Evolutionary conservation across 2,329 filamentous ascomycete species (phyloP).

Genomic region (Trichoderma sp.): DNA sequence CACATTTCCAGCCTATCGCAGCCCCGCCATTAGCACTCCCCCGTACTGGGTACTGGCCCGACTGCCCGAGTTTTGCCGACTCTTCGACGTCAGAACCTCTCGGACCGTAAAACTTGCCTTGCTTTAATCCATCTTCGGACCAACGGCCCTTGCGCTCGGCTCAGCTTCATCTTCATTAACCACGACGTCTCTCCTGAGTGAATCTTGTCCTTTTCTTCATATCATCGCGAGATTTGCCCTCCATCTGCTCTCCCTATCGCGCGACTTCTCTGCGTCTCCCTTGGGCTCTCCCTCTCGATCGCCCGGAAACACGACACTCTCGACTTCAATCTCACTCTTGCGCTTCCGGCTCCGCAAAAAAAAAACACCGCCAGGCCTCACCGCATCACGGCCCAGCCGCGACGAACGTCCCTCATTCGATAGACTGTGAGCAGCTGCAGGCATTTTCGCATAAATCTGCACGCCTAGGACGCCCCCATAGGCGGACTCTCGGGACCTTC

Average conservation of each 20-base stretch:
- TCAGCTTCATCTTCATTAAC: neutral
- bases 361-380: constrained; percentile 6
- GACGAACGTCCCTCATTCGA: constrained; percentile 6
- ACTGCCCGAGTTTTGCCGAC: constrained; percentile 23
- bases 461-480: neutral
- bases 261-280: neutral
- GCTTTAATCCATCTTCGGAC: constrained; percentile 2
- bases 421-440: neutral
- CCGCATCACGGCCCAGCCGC: constrained; percentile 17
- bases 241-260: neutral
- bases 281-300: neutral
- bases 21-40: constrained; percentile 37
- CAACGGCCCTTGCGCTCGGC: constrained; percentile 2
- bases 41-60: neutral
- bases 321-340: neutral
- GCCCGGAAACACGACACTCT: neutral
- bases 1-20: constrained; percentile 32
- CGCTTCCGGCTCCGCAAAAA: neutral
- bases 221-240: neutral
- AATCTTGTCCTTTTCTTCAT: neutral
- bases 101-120: neutral
- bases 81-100: constrained; percentile 22
- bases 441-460: constrained; percentile 7
- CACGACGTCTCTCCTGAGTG: neutral
- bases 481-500: neutral